phyloP scores from a whole-genome alignment of 208 protist genomes.

The Trichomonas vaginalis region DNA sequence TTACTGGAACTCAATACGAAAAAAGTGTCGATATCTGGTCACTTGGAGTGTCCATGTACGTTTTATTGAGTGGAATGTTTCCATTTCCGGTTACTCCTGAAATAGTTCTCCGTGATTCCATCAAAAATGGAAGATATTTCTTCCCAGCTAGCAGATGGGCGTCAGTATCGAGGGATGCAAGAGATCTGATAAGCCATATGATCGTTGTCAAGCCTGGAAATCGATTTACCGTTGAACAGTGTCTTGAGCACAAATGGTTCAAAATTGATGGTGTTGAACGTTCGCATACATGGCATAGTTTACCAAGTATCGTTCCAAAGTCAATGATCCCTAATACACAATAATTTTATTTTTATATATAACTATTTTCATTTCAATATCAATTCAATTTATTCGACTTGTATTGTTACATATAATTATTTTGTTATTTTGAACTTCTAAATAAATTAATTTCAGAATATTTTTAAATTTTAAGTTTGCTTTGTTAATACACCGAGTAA shows the following conservation, averaged over 20 bases:
- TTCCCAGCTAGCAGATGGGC: neutral
- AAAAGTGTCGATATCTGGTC: neutral
- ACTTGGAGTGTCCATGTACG: neutral
- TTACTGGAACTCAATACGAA: neutral
- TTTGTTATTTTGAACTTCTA: too few species aligned
- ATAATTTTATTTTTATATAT: too few species aligned
- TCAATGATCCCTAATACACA: too few species aligned
- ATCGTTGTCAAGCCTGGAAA: slow-evolving; percentile 39
- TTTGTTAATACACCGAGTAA: too few species aligned
- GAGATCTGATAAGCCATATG: neutral
- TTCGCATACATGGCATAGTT: too few species aligned
- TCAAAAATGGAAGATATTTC: neutral
- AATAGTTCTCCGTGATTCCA: neutral
- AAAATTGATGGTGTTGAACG: too few species aligned
- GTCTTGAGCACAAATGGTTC: slow-evolving; percentile 48
- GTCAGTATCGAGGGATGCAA: neutral
- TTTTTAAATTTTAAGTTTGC: too few species aligned
- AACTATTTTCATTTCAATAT: too few species aligned
- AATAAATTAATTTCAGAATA: too few species aligned
- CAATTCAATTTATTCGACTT: too few species aligned
- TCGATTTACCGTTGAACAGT: slow-evolving; percentile 50
- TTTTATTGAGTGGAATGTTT: neutral
- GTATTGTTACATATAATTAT: too few species aligned
- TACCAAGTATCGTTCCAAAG: too few species aligned
- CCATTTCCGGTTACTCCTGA: neutral